phyloP scores from a whole-genome alignment of 352 stramenopile species.

The Elongisporangium undulatum region DNA sequence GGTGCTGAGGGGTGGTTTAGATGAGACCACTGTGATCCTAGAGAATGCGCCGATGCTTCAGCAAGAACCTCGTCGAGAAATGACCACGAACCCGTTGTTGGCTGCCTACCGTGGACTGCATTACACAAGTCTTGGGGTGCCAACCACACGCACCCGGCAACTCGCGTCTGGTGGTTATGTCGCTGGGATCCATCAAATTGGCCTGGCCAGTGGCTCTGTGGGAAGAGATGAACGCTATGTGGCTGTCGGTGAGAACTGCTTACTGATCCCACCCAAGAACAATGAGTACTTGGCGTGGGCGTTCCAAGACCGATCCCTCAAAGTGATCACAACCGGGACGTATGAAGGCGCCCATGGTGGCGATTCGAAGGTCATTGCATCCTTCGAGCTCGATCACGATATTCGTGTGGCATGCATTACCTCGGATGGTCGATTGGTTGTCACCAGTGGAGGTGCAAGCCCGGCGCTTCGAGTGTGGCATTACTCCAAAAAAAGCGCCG shows the following conservation, averaged over 20 bases:
- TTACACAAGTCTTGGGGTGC: not conserved
- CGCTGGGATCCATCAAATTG: conserved; percentile 41
- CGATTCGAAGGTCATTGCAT: conserved; percentile 58
- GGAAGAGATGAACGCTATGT: conserved; percentile 45
- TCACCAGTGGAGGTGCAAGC: conserved; percentile 34
- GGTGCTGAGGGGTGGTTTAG: conserved; percentile 12
- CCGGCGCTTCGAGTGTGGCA: conserved; percentile 60
- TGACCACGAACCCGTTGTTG: conserved; percentile 40
- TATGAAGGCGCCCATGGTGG: conserved; percentile 36
- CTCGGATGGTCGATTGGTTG: conserved; percentile 52
- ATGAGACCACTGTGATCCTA: conserved; percentile 28
- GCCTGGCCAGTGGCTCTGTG: conserved; percentile 36
- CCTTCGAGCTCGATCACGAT: conserved; percentile 49
- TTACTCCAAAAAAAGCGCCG: conserved; percentile 20
- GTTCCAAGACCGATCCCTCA: conserved; percentile 61
- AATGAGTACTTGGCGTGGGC: conserved; percentile 70
- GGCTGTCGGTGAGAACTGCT: conserved; percentile 31
- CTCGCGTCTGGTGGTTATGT: conserved; percentile 22
- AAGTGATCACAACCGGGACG: conserved; percentile 38
- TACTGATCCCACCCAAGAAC: conserved; percentile 59
- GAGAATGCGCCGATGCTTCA: conserved; percentile 48
- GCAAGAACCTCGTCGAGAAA: conserved; percentile 42
- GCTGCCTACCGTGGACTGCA: conserved; percentile 27
- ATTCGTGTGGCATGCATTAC: conserved; percentile 55
- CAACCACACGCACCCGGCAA: conserved; percentile 16